Conservation (phyloP, 2,329 filamentous ascomycete species). For the Furcasterigmium furcatum region DNA sequence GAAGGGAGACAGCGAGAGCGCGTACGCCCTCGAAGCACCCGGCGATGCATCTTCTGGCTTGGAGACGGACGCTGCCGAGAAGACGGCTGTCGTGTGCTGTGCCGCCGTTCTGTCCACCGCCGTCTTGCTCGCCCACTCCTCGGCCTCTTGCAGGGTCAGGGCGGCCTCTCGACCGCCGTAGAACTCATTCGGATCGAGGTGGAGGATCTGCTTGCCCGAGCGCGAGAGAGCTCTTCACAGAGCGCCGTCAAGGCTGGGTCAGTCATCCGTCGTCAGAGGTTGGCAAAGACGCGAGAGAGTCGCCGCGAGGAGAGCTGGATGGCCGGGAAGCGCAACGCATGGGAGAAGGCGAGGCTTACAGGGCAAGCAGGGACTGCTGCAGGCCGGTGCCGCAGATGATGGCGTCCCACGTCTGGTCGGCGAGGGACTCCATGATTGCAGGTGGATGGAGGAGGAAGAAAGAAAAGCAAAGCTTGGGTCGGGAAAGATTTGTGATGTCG, state of each 20-base stretch:
- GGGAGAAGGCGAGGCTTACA: conserved; percentile 53
- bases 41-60: conserved; percentile 25
- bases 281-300: conserved; percentile 6
- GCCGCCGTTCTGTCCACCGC: conserved; percentile 14
- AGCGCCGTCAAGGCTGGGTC: conserved; percentile 51
- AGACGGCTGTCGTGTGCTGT: conserved; percentile 22
- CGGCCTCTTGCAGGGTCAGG: conserved; percentile 77
- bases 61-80: conserved; percentile 33
- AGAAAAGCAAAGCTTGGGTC: conserved; percentile 4
- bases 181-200: conserved; percentile 82
- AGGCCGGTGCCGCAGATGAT: conserved; percentile 76
- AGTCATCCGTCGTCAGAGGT: conserved; percentile 49
- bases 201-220: conserved; percentile 86
- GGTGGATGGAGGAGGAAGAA: neutral
- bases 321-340: conserved; percentile 11
- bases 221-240: conserved; percentile 80
- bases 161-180: conserved; percentile 87
- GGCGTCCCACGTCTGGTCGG: conserved; percentile 75
- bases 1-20: conserved; percentile 78
- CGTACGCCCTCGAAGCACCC: conserved; percentile 56
- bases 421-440: conserved; percentile 66
- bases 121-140: conserved; percentile 61
- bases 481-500: conserved; percentile 6
- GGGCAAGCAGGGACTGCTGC: conserved; percentile 73
- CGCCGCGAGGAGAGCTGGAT: conserved; percentile 5